These are phyloP conservation scores for Fragilaria crotonensis DNA, from an alignment of 108 stramenopile species.

Conservation along the genomic window DNA sequence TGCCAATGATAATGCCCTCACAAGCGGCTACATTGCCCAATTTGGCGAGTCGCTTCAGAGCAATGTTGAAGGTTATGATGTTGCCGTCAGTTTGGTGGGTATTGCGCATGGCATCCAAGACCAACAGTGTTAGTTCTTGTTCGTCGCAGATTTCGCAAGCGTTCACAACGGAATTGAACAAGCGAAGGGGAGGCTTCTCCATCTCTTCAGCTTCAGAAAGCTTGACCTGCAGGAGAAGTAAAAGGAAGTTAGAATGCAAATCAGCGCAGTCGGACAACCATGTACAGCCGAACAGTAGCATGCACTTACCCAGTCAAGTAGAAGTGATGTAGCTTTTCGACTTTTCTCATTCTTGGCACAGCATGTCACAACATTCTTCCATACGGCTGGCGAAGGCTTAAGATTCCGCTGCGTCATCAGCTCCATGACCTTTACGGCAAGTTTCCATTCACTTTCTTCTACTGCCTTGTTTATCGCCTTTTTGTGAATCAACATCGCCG, in stretches of 20 bases:
- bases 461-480: conserved; percentile 62
- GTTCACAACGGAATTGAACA: conserved; percentile 85
- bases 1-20: conserved; percentile 83
- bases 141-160: conserved; percentile 86
- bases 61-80: conserved; percentile 86
- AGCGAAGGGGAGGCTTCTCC: conserved; percentile 67
- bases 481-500: conserved; percentile 70
- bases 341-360: conserved; percentile 80
- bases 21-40: conserved; percentile 54
- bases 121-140: conserved; percentile 72
- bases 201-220: conserved; percentile 51
- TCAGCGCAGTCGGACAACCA: background rate
- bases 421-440: conserved; percentile 78
- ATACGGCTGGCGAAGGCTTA: conserved; percentile 55
- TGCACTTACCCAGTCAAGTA: conserved; percentile 80
- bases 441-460: conserved; percentile 64
- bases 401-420: conserved; percentile 64
- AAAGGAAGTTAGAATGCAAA: background rate
- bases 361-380: conserved; percentile 64
- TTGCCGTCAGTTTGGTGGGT: conserved; percentile 82
- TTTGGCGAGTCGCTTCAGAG: conserved; percentile 83
- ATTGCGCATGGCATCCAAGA: conserved; percentile 76
- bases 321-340: conserved; percentile 67
- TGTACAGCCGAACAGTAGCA: background rate
- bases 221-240: conserved; percentile 22